Conservation (phyloP, 2,329 filamentous ascomycete species). For the Talaromyces funiculosus region DNA sequence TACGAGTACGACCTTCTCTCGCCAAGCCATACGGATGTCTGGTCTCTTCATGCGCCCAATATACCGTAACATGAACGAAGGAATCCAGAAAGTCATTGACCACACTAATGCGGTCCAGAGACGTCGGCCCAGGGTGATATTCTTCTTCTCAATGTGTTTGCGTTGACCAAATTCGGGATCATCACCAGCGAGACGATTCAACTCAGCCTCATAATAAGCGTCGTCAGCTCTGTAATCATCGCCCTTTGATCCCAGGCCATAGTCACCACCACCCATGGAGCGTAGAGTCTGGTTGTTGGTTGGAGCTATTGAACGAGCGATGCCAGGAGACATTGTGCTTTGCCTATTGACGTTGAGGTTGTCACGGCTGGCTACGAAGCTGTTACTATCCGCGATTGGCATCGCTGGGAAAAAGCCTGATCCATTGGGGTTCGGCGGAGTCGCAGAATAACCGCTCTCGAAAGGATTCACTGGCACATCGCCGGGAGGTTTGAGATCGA, state of each 20-base stretch:
- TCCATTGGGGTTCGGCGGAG: conserved; percentile 48
- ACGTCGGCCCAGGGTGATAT: conserved; percentile 59
- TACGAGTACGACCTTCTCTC: conserved; percentile 84
- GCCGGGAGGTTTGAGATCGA: conserved; percentile 73
- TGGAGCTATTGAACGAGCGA: conserved; percentile 41
- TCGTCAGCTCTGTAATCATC: conserved; percentile 69
- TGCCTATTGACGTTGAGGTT: conserved; percentile 59
- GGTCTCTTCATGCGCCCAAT: conserved; percentile 94
- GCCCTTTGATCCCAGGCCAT: conserved; percentile 80
- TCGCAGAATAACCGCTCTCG: conserved; percentile 66
- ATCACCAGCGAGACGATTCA: conserved; percentile 60
- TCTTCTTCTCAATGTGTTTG: conserved; percentile 68
- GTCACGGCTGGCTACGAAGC: conserved; percentile 64
- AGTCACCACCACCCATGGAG: conserved; percentile 59
- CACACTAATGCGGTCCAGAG: conserved; percentile 79
- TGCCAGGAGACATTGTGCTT: conserved; percentile 45
- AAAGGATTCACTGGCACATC: conserved; percentile 54
- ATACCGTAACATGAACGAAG: conserved; percentile 72
- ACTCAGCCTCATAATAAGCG: conserved; percentile 63
- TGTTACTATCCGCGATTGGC: conserved; percentile 54
- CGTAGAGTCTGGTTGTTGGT: conserved; percentile 41
- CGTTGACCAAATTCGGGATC: conserved; percentile 74
- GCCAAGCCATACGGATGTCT: conserved; percentile 94
- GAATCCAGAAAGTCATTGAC: conserved; percentile 89
- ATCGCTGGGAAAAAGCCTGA: conserved; percentile 65